Evolutionary conservation across 1,139 yeast genomes (phyloP).

Genomic region (Meyerozyma guilliermondii): DNA sequence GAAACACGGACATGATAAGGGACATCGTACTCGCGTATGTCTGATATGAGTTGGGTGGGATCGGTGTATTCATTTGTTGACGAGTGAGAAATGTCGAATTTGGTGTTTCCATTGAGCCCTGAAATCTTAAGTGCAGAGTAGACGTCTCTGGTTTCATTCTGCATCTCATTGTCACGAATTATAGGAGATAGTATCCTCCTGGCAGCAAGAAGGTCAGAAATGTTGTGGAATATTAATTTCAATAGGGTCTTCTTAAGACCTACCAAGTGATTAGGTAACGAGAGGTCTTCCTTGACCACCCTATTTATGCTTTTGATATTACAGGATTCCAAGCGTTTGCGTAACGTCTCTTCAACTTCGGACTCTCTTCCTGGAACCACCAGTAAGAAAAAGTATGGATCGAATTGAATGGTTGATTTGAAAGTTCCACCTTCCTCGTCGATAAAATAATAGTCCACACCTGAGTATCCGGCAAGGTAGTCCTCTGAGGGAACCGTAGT

Average conservation of each 20-base stretch:
- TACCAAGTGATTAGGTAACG: conserved; percentile 77
- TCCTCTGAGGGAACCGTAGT: conserved; percentile 56
- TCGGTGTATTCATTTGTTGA: conserved; percentile 31
- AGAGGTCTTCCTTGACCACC: conserved; percentile 70
- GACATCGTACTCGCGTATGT: conserved; percentile 89
- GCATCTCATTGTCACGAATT: conserved; percentile 60
- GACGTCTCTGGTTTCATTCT: conserved; percentile 63
- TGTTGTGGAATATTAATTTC: conserved; percentile 69
- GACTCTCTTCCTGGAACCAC: conserved; percentile 63
- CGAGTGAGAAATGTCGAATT: conserved; percentile 7
- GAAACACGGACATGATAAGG: conserved; percentile 96
- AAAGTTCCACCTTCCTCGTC: conserved; percentile 97
- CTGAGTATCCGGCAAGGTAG: conserved; percentile 53
- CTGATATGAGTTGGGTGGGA: conserved; percentile 65
- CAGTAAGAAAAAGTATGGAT: conserved; percentile 83
- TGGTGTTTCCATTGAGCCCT: conserved; percentile 15
- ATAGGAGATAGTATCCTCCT: conserved; percentile 67
- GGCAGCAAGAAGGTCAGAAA: conserved; percentile 69
- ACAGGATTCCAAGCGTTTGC: conserved; percentile 59
- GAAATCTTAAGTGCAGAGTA: conserved; percentile 53
- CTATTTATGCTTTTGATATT: conserved; percentile 51
- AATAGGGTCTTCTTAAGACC: conserved; percentile 68
- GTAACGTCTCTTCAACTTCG: conserved; percentile 82
- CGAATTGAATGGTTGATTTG: conserved; percentile 76
- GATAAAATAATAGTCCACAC: conserved; percentile 91